Base-by-base conservation (phyloP, 192 early-diverging fungal genomes). In the Coemansia sp. region DNA sequence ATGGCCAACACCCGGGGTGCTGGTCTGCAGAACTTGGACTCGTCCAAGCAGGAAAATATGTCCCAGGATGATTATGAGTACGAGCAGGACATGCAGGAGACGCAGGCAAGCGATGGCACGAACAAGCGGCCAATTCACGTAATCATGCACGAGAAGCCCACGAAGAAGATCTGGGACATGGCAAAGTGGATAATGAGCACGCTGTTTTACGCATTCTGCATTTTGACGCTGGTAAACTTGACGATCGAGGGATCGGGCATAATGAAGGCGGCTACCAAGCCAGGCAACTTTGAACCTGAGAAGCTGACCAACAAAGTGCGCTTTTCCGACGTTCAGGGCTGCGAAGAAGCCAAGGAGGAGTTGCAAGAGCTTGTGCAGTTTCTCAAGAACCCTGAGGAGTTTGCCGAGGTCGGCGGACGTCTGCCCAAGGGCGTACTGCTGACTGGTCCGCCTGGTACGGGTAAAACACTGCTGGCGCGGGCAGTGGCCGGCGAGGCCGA, bases 291-390 rank as follows among this genome's bases (percentile, higher is more conserved):
- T 39, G 63, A 35, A 38, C 82, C 82, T 15, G 70, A 70, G 67
- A 66, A 70, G 17, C 39, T 39, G 48, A 79, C 71, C 5, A 71
- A 63, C 32, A 54, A 58, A 2, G 90, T 94, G 54, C 92, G 86
- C 59, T 97, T 98, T 67, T 82, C 89, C 2, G 97, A 98, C 65
- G 97, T 98, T 0, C 94, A 96, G 70, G 96, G 96, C 27, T 94
- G 96, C 32, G 94, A 97, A 54, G 97, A 99, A 69, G 96, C 97
- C 23, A 99, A 99, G 71, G 89, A 92, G 64, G 97, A 98, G 79
- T 80, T 99, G 52, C 87, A 95, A 58, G 97, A 99, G 69, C 83
- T 99, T 14, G 97, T 99, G 17, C 89, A 92, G 58, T 99, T 98
- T 63, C 73, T 99, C 35, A 95, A 91, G 73, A 90, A 94, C 58